Evolutionary conservation across 2,329 filamentous ascomycete species (phyloP), one percentile per base, ranked within the genome.

Genomic region (Torrubiellomyces zombiae): DNA sequence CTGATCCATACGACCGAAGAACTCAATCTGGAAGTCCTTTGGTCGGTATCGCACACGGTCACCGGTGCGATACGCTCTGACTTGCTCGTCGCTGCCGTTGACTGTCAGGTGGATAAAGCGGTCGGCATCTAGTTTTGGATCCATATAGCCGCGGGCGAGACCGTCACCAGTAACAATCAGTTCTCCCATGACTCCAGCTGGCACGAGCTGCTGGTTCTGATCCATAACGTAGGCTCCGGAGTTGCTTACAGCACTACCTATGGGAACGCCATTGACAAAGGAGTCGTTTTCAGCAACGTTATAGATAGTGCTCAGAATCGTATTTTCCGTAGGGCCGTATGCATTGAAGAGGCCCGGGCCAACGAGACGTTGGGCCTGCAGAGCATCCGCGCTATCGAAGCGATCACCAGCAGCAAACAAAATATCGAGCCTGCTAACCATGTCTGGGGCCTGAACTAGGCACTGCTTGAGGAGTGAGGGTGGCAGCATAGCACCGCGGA

Each of bases 301-400:
- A 9, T 39, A 38, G 1, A 32, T 7, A 1, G 36, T 39, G 11
- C 36, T 38, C 7, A 34, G 10, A 3, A 33, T 24, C 2, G 27
- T 28, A 24, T 40, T 41, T 19, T 42, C 40, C 0, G 40, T 40
- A 3, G 39, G 38, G 0, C 40, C 39, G n/a, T 42, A 43, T 0
- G 12, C 32, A n/a, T 41, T 40, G n/a, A n/a, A n/a, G n/a, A n/a
- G n/a, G n/a, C n/a, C n/a, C n/a, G n/a, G n/a, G n/a, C n/a, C n/a
- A n/a, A n/a, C n/a, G n/a, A n/a, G n/a, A n/a, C n/a, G n/a, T n/a
- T n/a, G n/a, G n/a, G n/a, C n/a, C n/a, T n/a, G n/a, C n/a, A n/a
- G n/a, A n/a, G n/a, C n/a, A n/a, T n/a, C n/a, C n/a, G n/a, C n/a
- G n/a, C n/a, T n/a, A n/a, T n/a, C n/a, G n/a, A n/a, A n/a, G n/a